Evolutionary conservation across 2,329 filamentous ascomycete species (phyloP).

Genomic region (Paecilomyces fulvus): DNA sequence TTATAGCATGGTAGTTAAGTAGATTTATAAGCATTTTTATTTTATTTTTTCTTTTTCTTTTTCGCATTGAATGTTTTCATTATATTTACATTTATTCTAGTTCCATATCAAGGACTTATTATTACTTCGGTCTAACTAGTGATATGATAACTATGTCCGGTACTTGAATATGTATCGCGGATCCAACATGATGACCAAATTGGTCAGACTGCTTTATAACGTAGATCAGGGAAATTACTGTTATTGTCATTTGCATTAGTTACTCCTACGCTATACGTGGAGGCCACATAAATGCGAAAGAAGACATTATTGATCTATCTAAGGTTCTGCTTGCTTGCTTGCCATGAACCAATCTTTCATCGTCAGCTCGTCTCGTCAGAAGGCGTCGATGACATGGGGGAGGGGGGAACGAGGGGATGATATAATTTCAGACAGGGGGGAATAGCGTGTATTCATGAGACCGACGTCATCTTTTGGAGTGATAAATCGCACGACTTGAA

Average conservation of each 20-base stretch:
- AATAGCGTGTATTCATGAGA: neutral
- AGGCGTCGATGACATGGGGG: neutral
- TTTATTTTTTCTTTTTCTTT: too few species aligned
- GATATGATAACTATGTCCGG: too few species aligned
- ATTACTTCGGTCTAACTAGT: too few species aligned
- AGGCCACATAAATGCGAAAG: constrained; percentile 1
- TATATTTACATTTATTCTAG: too few species aligned
- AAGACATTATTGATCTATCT: neutral
- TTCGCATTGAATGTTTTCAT: too few species aligned
- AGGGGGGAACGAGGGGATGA: neutral
- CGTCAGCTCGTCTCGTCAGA: neutral
- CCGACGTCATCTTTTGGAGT: neutral
- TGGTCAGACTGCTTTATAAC: too few species aligned
- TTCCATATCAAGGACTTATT: too few species aligned
- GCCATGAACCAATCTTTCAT: neutral
- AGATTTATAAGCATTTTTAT: neutral
- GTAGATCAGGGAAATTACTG: too few species aligned
- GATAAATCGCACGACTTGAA: neutral
- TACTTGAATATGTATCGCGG: too few species aligned
- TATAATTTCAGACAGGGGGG: neutral
- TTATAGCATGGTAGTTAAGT: neutral
- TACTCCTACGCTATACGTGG: neutral
- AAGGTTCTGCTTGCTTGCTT: neutral
- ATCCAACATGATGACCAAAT: too few species aligned
- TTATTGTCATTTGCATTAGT: too few species aligned